Evolutionary conservation across 345 rosid genomes (phyloP).

Genomic region (Excoecaria cochinchinensis): DNA sequence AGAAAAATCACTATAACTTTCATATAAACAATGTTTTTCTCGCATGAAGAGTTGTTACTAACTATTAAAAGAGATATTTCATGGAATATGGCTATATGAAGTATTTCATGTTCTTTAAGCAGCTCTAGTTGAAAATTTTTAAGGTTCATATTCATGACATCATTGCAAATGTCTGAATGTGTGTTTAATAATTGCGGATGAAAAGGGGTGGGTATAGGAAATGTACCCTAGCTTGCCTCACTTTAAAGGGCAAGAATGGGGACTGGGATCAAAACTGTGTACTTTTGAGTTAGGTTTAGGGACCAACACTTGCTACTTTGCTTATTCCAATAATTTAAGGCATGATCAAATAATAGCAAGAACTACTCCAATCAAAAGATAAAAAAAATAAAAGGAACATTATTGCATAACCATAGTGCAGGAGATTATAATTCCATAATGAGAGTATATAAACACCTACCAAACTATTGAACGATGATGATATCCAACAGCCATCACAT

Average conservation of each 20-base stretch:
- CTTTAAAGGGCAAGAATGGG: not conserved
- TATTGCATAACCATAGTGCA: not conserved
- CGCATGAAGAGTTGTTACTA: not conserved
- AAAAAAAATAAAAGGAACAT: not conserved
- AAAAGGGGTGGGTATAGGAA: not conserved
- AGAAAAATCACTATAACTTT: not conserved
- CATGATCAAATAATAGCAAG: not conserved
- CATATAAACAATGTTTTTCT: not conserved
- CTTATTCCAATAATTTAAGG: not conserved
- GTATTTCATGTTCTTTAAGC: not conserved
- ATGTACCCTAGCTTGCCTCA: not conserved
- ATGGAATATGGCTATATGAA: not conserved
- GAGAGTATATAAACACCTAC: slow-evolving; percentile 58
- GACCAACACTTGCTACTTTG: not conserved
- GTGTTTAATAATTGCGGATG: not conserved
- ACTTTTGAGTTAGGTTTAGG: not conserved
- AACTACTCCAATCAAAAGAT: not conserved
- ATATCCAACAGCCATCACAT: slow-evolving; percentile 96
- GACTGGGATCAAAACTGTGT: not conserved
- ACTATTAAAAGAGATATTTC: not conserved
- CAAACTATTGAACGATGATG: slow-evolving; percentile 93
- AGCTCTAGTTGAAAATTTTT: not conserved
- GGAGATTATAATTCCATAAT: not conserved
- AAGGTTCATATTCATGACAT: not conserved
- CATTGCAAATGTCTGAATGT: not conserved